phyloP scores from a whole-genome alignment of 345 rosid species.

The Acer negundo region DNA sequence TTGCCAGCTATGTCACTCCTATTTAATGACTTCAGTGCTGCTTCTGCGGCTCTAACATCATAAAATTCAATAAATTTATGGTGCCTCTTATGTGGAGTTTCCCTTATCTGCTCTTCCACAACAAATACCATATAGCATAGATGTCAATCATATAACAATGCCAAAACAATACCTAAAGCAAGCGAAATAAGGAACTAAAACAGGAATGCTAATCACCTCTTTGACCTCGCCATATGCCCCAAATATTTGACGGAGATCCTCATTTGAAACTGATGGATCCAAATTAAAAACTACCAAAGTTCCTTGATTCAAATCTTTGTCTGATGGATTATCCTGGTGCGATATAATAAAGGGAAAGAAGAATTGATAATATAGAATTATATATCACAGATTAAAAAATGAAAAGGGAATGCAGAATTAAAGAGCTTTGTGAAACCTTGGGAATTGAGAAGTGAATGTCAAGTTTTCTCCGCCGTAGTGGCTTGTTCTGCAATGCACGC shows the following conservation, averaged over 20 bases:
- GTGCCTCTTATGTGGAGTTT: constrained; percentile 84
- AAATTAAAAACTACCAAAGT: constrained; percentile 78
- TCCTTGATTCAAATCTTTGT: constrained; percentile 81
- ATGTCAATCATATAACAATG: constrained; percentile 25
- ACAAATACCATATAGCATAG: constrained; percentile 27
- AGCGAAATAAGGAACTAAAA: background rate
- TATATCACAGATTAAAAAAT: background rate
- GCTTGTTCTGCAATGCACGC: constrained; percentile 70
- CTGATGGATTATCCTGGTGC: constrained; percentile 73
- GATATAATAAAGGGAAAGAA: constrained; percentile 6
- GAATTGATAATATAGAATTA: background rate
- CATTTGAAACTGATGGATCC: constrained; percentile 76
- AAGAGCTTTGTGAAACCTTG: constrained; percentile 42
- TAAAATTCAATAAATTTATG: constrained; percentile 82
- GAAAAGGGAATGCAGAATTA: background rate
- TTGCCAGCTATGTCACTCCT: constrained; percentile 79
- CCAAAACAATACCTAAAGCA: constrained; percentile 3
- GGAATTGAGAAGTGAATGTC: constrained; percentile 90
- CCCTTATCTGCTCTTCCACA: constrained; percentile 62
- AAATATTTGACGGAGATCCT: constrained; percentile 68
- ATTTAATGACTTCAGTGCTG: constrained; percentile 72
- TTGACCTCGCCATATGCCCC: constrained; percentile 77
- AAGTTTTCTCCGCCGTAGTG: constrained; percentile 68
- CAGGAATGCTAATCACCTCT: constrained; percentile 49
- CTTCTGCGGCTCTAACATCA: constrained; percentile 82